phyloP scores from a whole-genome alignment of 75 land plant genomes.

The Cryptomeria japonica region DNA sequence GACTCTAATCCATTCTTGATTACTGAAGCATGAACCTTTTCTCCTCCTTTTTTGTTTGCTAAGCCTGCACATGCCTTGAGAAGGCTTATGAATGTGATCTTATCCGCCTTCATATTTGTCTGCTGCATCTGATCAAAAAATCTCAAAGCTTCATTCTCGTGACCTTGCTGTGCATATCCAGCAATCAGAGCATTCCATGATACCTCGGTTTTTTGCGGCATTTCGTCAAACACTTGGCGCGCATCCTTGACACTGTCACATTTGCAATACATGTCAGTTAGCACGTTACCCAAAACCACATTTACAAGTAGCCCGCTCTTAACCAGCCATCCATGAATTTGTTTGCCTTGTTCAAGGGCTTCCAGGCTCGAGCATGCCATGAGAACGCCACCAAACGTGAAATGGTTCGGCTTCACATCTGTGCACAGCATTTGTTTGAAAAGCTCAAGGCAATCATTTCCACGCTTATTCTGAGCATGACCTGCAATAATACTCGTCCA shows the following conservation, averaged over 20 bases:
- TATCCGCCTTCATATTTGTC: conserved; percentile 19
- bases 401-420: neutral
- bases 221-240: conserved; percentile 12
- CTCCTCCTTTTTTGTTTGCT: conserved; percentile 20
- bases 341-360: conserved; percentile 11
- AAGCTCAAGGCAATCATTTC: conserved; percentile 14
- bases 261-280: conserved; percentile 25
- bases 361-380: conserved; percentile 14
- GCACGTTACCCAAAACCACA: conserved; percentile 10
- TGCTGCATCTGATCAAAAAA: conserved; percentile 22
- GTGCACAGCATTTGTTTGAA: neutral
- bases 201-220: conserved; percentile 14
- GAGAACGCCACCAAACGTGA: conserved; percentile 11
- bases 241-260: conserved; percentile 19
- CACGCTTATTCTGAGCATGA: conserved; percentile 1
- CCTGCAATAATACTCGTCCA: conserved; percentile 32
- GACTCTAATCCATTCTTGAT: conserved; percentile 18
- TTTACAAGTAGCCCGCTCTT: conserved; percentile 7
- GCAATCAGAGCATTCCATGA: conserved; percentile 44
- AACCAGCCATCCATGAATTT: conserved; percentile 12
- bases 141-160: conserved; percentile 21
- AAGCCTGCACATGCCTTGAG: conserved; percentile 36
- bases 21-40: conserved; percentile 22
- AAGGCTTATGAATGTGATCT: conserved; percentile 23
- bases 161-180: conserved; percentile 26